Evolutionary conservation across 2,329 filamentous ascomycete species (phyloP), one percentile per base, ranked within the genome.

Genomic region (Aspergillus sp.): DNA sequence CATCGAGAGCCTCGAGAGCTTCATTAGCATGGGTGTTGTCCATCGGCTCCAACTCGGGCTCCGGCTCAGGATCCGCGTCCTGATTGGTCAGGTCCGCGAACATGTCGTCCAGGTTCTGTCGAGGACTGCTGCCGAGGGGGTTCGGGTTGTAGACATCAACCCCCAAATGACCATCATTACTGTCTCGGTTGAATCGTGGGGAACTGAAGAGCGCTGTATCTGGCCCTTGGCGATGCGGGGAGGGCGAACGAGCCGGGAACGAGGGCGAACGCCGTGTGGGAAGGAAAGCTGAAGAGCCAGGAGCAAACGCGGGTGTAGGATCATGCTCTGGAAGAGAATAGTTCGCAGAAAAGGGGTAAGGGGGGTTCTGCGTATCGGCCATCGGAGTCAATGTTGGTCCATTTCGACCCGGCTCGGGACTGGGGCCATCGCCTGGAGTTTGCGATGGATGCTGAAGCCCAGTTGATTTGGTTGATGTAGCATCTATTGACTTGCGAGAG

Each of bases 401-500:
- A 36, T 62, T 68, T 31, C 62, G 66, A 17, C 64, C 56, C 4
- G 67, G 66, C 14, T 65, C 65, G 32, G 66, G 64, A 36, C 62
- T 64, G 41, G 61, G 62, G 42, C 62, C 65, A 11, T 64, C 65
- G 9, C 62, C 58, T 4, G 73, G 58, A 20, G 67, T 64, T 7
- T 60, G 55, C 38, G 72, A 58, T 7, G 65, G 61, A 5, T 70
- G 68, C 52, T 69, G 68, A 20, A 71, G 56, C 14, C 63, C 58
- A 9, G 59, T 45, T 47, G 67, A 62, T 14, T 62, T 70, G 48
- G 54, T 49, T 19, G 53, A 48, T 40, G 66, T 72, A 4, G 68
- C 61, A 45, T 82, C 79, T n/a, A 84, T 76, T 3, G 86, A 85
- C 69, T 92, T 92, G 21, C 89, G 85, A 57, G 89, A 88, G 45